Percentiles rank a stretch among this genome's conserved stretches.
Conservation (phyloP, 495 filamentous ascomycete genomes). For the Penicillium soppii region DNA sequence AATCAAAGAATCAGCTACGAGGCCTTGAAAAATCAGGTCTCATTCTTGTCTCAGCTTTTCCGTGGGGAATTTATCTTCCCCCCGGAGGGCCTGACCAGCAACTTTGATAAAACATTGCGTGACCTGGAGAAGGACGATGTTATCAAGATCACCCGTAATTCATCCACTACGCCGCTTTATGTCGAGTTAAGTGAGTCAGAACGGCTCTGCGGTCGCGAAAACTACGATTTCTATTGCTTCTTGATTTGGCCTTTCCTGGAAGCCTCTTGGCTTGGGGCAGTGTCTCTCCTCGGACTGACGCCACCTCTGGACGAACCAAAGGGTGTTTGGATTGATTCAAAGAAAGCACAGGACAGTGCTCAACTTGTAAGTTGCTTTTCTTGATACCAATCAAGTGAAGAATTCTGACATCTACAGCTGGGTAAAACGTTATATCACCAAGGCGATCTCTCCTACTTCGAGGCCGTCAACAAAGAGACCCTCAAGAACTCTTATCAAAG, state of each 20-base stretch:
- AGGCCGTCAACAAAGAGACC: constrained; percentile 96
- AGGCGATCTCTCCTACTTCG: constrained; percentile 93
- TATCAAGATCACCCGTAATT: constrained; percentile 64
- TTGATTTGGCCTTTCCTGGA: constrained; percentile 98
- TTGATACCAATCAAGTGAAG: background rate
- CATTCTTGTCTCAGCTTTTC: constrained; percentile 90
- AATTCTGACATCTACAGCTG: constrained; percentile 52
- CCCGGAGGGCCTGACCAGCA: constrained; percentile 73
- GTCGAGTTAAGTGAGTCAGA: constrained; percentile 77
- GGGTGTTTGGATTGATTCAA: constrained; percentile 74
- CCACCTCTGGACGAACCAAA: constrained; percentile 61
- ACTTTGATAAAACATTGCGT: constrained; percentile 73
- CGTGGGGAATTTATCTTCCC: constrained; percentile 96
- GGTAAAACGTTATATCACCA: constrained; percentile 98
- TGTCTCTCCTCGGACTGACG: constrained; percentile 80
- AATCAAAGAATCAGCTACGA: constrained; percentile 75
- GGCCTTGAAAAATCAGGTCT: constrained; percentile 70
- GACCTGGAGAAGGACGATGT: constrained; percentile 79
- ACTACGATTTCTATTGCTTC: constrained; percentile 98
- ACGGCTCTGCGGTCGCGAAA: constrained; percentile 76
- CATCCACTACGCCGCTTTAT: constrained; percentile 53
- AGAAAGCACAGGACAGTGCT: constrained; percentile 76
- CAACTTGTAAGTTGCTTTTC: constrained; percentile 62
- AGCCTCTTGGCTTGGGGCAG: constrained; percentile 83
- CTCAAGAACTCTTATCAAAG: constrained; percentile 88